These are phyloP conservation scores for Cystobasidium pallidum DNA, from an alignment of 1,284 basidiomycete species.

Conservation along the genomic window DNA sequence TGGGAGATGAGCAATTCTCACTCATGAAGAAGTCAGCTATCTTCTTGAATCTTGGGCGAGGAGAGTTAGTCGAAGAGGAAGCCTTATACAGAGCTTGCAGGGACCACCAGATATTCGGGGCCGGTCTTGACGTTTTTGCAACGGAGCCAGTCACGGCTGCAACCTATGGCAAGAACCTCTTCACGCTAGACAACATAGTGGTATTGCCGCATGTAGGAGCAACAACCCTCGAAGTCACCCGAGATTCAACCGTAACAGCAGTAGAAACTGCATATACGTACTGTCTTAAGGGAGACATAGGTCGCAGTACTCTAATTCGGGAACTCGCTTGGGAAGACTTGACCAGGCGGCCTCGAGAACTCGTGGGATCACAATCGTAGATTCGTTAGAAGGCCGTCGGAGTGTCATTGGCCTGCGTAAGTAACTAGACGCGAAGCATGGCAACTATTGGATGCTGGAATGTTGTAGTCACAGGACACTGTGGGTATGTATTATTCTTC, in stretches of 20 bases:
- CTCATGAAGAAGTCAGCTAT: constrained; percentile 72
- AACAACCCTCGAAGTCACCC: constrained; percentile 33
- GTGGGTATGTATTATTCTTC: no score
- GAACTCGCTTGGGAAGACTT: constrained; percentile 28
- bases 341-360: constrained; percentile 9
- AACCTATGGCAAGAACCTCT: constrained; percentile 39
- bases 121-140: constrained; percentile 37
- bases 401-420: no score
- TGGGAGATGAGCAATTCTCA: constrained; percentile 72
- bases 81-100: constrained; percentile 38
- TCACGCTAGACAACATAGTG: constrained; percentile 36
- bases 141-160: constrained; percentile 29
- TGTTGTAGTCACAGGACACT: no score
- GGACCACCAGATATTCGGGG: constrained; percentile 36
- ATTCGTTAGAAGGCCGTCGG: not conserved
- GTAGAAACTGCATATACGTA: constrained; percentile 36
- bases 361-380: not conserved
- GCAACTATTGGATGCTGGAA: no score
- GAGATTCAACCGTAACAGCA: constrained; percentile 40
- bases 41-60: constrained; percentile 61
- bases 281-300: constrained; percentile 15
- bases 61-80: constrained; percentile 51
- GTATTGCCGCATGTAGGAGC: constrained; percentile 39
- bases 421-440: no score
- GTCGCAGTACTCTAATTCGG: constrained; percentile 22